A percentile compares a stretch with the other conserved stretches of the same genome.
These are phyloP conservation scores for Aspergillus pseudoviridinutans DNA, from an alignment of 2,329 filamentous ascomycete genomes.

Conservation along the genomic window DNA sequence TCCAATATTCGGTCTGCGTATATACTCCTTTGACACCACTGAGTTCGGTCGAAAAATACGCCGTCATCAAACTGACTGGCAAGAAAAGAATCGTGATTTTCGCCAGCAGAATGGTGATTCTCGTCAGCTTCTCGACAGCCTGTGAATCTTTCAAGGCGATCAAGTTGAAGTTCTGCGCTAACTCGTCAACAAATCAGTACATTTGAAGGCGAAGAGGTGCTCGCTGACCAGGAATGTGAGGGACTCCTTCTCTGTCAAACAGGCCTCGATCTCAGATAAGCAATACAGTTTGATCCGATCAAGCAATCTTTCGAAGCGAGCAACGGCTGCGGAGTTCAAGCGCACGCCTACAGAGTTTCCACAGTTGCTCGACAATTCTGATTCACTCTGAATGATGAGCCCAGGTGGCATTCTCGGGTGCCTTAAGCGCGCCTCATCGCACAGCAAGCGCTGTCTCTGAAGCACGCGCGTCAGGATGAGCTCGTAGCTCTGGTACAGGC, in stretches of 20 bases:
- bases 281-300: conserved; percentile 61
- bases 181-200: conserved; percentile 3
- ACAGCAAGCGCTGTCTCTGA: conserved; percentile 44
- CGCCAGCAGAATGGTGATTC: conserved; percentile 67
- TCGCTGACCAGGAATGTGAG: conserved; percentile 61
- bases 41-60: conserved; percentile 68
- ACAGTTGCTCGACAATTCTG: conserved; percentile 14
- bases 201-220: not conserved
- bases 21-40: conserved; percentile 55
- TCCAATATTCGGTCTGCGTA: conserved; percentile 63
- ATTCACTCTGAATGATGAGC: conserved; percentile 21
- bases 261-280: conserved; percentile 60
- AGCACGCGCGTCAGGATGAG: conserved; percentile 60
- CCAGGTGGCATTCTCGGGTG: conserved; percentile 16
- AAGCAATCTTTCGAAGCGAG: conserved; percentile 57
- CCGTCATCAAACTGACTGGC: conserved; percentile 70
- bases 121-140: conserved; percentile 66
- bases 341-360: conserved; percentile 37
- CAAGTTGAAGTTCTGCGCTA: conserved; percentile 67
- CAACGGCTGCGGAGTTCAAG: conserved; percentile 48
- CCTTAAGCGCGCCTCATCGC: conserved; percentile 30
- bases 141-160: conserved; percentile 72
- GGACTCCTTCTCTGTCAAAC: conserved; percentile 65
- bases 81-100: conserved; percentile 74
- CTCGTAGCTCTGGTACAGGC: conserved; percentile 60